Base-by-base conservation (phyloP, 148 eudicot genomes). In the Agrostemma githago region DNA sequence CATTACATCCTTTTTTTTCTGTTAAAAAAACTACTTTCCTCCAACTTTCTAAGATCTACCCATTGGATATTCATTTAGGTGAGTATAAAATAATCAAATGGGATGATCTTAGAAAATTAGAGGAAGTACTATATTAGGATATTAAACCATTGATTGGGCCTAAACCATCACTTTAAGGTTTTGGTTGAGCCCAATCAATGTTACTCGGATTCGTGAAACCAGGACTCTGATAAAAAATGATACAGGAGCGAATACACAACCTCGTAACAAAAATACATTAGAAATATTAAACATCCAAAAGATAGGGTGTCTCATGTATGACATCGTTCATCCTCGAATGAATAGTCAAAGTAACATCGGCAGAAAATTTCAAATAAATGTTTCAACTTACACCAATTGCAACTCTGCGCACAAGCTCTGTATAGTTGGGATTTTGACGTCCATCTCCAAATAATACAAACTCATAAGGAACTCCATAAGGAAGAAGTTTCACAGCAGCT, bases 361-460 rank as follows among this genome's bases (percentile, higher is more conserved):
- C 41, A 43, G 39, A 60, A 72, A 56, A 58, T 41, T 37, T 61
- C 37, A 71, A 51, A 69, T 12, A 69, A 34, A 65, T 6, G 61
- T 39, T 46, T 59, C 43, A n/a, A 87, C 89, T 80, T 79, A 84
- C 89, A 74, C 76, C 80, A 20, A 60, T 46, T 14, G 84, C 41
- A 34, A 87, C 74, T 79, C 34, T 71, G 71, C 54, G 72, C 53
- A 87, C 83, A 64, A 87, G 86, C 11, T 87, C 89, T 43, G 54
- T 21, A 57, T 83, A 84, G 66, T 19, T 79, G 0, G 89, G 89
- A 72, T 84, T 87, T 41, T 69, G 70, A 39, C 14, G 76, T 53
- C 87, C 84, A 75, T 87, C 86, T 44, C 89, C 89, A 77, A 80
- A 80, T 2, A 72, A 40, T 60, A 61, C 70, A 66, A 82, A 80